Conservation (phyloP, 2,329 filamentous ascomycete genomes). For the Aureobasidium pullulans region DNA sequence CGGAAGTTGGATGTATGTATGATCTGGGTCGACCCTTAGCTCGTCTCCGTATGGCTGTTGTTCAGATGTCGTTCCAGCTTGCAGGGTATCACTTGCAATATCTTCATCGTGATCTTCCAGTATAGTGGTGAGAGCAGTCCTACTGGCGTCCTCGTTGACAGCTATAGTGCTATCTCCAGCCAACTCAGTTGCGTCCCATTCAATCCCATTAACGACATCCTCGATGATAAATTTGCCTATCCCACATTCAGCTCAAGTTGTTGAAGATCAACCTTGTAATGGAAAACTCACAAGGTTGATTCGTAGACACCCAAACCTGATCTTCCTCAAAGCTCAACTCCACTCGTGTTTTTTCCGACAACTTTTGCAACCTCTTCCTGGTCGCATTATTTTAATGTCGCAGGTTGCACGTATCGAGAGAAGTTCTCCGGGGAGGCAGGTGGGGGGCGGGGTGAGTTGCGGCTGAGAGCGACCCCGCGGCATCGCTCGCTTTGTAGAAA, state of each 20-base stretch:
- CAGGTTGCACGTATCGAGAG: neutral
- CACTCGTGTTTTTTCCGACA: conserved; percentile 20
- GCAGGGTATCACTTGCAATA: neutral
- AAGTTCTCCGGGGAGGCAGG: neutral
- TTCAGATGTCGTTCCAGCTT: neutral
- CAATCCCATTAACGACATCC: conserved; percentile 15
- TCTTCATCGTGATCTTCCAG: neutral
- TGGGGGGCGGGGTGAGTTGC: neutral
- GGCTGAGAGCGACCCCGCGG: neutral
- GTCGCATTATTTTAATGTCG: conserved; percentile 15
- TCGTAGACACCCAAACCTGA: conserved; percentile 19
- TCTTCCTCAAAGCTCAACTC: conserved; percentile 16
- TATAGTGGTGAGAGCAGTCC: neutral
- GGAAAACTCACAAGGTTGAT: conserved; percentile 7
- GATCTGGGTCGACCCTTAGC: no score
- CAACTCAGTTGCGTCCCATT: neutral
- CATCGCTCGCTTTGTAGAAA: neutral
- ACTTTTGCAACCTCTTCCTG: conserved; percentile 20
- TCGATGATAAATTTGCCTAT: conserved; percentile 19
- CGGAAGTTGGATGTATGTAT: neutral
- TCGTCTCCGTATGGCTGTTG: neutral
- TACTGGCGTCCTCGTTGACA: neutral
- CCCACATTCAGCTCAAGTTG: neutral
- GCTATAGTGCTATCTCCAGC: neutral
- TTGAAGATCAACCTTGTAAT: no score